Conservation (phyloP, 2,329 filamentous ascomycete species). For the Colletotrichum agaves region DNA sequence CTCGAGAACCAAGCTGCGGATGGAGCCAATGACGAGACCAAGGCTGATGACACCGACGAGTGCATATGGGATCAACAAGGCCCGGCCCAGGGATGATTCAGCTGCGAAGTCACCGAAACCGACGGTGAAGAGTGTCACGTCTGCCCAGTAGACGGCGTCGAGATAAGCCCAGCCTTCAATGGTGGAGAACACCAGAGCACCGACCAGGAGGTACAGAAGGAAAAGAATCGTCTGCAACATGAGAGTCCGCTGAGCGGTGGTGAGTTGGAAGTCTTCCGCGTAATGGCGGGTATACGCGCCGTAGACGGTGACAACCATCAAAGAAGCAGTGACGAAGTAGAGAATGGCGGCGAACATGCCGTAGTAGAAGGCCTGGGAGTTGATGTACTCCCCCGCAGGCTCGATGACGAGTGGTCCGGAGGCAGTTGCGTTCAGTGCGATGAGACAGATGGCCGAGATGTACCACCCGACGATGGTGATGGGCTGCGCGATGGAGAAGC, state of each 20-base stretch:
- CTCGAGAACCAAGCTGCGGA: constrained; percentile 73
- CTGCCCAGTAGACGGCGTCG: constrained; percentile 83
- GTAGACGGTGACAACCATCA: constrained; percentile 82
- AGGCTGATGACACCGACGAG: constrained; percentile 86
- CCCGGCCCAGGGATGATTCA: constrained; percentile 66
- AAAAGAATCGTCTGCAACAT: constrained; percentile 92
- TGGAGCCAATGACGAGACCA: constrained; percentile 84
- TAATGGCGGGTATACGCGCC: constrained; percentile 79
- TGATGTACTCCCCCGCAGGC: constrained; percentile 64
- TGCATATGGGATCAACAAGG: constrained; percentile 84
- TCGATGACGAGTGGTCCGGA: constrained; percentile 63
- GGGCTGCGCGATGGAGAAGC: constrained; percentile 85
- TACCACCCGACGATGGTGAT: constrained; percentile 86
- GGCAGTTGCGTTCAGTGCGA: constrained; percentile 74
- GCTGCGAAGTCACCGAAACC: constrained; percentile 69
- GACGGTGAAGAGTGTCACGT: constrained; percentile 75
- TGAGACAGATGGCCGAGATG: constrained; percentile 71
- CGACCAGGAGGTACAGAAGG: constrained; percentile 82
- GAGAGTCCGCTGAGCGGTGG: constrained; percentile 83
- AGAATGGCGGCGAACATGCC: constrained; percentile 81
- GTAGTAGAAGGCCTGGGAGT: constrained; percentile 89
- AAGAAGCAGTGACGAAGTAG: constrained; percentile 81
- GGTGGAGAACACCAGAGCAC: constrained; percentile 77
- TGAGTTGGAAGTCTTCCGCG: constrained; percentile 80
- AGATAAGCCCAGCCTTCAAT: constrained; percentile 81